Evolutionary conservation across 169 alveolate genomes (phyloP).

Genomic region (Cryptosporidium canis): DNA sequence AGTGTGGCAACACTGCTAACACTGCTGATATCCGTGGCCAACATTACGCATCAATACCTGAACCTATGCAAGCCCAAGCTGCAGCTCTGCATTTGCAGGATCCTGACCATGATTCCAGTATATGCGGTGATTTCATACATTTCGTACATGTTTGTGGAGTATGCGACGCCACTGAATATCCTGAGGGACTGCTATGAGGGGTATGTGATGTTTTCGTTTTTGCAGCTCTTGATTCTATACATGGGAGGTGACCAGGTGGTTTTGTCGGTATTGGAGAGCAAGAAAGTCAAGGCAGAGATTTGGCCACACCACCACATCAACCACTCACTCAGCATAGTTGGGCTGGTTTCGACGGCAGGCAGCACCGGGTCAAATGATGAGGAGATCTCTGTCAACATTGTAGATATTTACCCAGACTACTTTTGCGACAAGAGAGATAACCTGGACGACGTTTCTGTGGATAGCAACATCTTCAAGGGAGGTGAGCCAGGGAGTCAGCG

Average conservation of each 20-base stretch:
- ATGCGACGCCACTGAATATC: constrained; percentile 25
- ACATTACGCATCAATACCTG: constrained; percentile 45
- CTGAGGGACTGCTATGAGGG: constrained; percentile 68
- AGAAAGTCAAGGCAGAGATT: constrained; percentile 25
- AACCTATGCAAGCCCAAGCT: constrained; percentile 32
- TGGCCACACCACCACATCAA: constrained; percentile 59
- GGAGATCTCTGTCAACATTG: constrained; percentile 5
- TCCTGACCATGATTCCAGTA: constrained; percentile 70
- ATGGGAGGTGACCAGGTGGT: constrained; percentile 49
- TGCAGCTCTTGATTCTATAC: constrained; percentile 17
- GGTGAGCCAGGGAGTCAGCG: neutral
- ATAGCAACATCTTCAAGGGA: neutral
- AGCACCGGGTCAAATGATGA: neutral
- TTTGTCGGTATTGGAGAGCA: constrained; percentile 10
- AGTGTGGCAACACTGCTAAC: constrained; percentile 42
- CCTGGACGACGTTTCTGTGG: neutral
- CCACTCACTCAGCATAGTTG: neutral
- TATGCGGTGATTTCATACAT: constrained; percentile 50
- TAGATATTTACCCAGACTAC: constrained; percentile 1
- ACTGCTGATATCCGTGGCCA: constrained; percentile 30
- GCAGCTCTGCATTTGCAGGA: constrained; percentile 54
- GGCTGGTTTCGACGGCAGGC: neutral
- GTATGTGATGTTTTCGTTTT: constrained; percentile 59
- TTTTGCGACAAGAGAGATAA: constrained; percentile 4
- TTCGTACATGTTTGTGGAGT: constrained; percentile 8